A percentile compares a stretch with the other conserved stretches of the same genome.
Conservation (phyloP, 805 yeast genomes). For the Torulaspora delbrueckii region DNA sequence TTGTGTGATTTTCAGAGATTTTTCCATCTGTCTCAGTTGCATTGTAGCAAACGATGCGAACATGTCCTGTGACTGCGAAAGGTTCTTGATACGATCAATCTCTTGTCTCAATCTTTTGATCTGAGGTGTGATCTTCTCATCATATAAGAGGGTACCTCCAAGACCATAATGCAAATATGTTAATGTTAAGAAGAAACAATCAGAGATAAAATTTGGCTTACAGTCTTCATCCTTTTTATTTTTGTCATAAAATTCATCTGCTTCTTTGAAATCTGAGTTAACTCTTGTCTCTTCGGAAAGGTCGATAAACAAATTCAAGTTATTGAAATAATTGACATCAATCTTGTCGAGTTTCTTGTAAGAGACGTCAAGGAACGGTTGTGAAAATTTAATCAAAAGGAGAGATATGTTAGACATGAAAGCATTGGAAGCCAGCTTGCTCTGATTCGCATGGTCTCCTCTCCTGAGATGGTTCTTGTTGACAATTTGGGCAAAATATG, state of each 20-base stretch:
- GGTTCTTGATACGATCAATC: constrained; percentile 32
- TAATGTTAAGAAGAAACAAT: constrained; percentile 74
- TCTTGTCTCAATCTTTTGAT: constrained; percentile 44
- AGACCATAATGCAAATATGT: constrained; percentile 84
- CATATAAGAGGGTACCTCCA: constrained; percentile 65
- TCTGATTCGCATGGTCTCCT: constrained; percentile 73
- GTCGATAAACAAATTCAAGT: constrained; percentile 50
- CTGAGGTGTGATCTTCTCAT: constrained; percentile 51
- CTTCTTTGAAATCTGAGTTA: constrained; percentile 68
- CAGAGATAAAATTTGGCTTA: constrained; percentile 75
- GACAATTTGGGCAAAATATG: constrained; percentile 67
- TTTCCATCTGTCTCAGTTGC: constrained; percentile 50
- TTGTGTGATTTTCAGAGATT: constrained; percentile 37
- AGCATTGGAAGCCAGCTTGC: constrained; percentile 67
- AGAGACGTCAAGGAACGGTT: constrained; percentile 73
- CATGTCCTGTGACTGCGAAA: constrained; percentile 20
- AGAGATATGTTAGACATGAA: constrained; percentile 73
- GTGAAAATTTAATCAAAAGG: constrained; percentile 64
- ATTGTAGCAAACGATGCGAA: constrained; percentile 32
- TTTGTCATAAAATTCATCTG: constrained; percentile 49
- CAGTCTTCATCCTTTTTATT: constrained; percentile 35
- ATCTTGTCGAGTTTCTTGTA: constrained; percentile 71
- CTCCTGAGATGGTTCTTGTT: constrained; percentile 81
- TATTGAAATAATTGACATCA: constrained; percentile 62
- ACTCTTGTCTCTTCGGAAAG: constrained; percentile 77